Conservation (phyloP, 129 eudicot genomes). For the Solidago caesia region DNA sequence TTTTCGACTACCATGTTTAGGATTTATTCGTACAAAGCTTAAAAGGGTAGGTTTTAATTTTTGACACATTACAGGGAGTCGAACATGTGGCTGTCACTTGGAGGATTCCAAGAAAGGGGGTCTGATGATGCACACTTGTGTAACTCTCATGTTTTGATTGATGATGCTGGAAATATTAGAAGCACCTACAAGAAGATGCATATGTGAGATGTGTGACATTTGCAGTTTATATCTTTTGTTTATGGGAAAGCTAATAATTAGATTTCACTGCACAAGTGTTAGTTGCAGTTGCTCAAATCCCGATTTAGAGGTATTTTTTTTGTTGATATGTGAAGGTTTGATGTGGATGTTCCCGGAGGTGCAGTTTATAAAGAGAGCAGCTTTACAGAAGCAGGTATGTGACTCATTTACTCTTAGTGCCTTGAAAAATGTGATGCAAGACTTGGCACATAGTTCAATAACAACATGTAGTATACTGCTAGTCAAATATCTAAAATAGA, state of each 20-base stretch:
- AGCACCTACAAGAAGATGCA: constrained; percentile 80
- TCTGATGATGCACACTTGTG: constrained; percentile 75
- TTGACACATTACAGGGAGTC: constrained; percentile 59
- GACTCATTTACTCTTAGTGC: not conserved
- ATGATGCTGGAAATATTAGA: constrained; percentile 71
- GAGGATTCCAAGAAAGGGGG: constrained; percentile 91
- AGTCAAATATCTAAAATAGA: too few relatives aligned
- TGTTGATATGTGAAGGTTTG: constrained; percentile 58
- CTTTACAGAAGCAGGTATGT: constrained; percentile 86
- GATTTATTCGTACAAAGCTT: constrained; percentile 9
- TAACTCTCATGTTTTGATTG: constrained; percentile 76
- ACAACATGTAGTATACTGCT: too few relatives aligned
- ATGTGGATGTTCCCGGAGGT: constrained; percentile 86
- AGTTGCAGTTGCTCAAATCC: not conserved
- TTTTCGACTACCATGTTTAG: not conserved
- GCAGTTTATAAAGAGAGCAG: constrained; percentile 90
- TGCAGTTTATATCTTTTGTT: constrained; percentile 20
- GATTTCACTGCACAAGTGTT: not conserved
- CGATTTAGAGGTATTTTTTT: constrained; percentile 5
- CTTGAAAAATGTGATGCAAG: too few relatives aligned
- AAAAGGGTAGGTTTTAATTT: not conserved
- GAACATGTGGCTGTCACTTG: constrained; percentile 87
- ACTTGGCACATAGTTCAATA: too few relatives aligned
- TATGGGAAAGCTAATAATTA: constrained; percentile 7
- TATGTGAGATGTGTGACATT: constrained; percentile 45